phyloP scores from a whole-genome alignment of 352 stramenopile genomes.

The Pythium plurisporium region DNA sequence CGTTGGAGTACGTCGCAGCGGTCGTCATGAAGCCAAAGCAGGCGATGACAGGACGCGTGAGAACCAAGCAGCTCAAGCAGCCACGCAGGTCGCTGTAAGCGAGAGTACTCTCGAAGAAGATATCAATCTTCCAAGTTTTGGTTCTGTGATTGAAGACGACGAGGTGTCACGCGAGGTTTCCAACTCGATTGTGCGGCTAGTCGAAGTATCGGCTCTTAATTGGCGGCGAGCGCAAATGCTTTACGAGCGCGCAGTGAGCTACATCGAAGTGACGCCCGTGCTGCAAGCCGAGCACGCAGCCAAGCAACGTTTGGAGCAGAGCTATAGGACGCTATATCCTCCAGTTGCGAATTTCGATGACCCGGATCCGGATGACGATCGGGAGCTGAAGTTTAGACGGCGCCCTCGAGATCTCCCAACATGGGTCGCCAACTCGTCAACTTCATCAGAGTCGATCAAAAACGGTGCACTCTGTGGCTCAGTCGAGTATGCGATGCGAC shows the following conservation, averaged over 20 bases:
- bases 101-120: constrained; percentile 4
- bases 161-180: constrained; percentile 57
- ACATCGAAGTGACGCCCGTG: constrained; percentile 48
- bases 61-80: neutral
- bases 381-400: constrained; percentile 32
- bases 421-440: constrained; percentile 32
- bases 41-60: neutral
- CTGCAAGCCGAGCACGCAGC: constrained; percentile 40
- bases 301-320: constrained; percentile 42
- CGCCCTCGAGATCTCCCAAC: constrained; percentile 45
- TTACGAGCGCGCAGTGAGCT: constrained; percentile 48
- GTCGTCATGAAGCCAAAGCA: constrained; percentile 7
- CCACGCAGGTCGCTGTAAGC: neutral
- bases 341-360: constrained; percentile 4
- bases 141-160: constrained; percentile 60
- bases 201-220: constrained; percentile 64
- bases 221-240: constrained; percentile 61
- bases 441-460: constrained; percentile 10
- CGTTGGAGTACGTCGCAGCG: constrained; percentile 5
- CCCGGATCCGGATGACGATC: constrained; percentile 11
- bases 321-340: constrained; percentile 57
- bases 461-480: constrained; percentile 58
- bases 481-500: constrained; percentile 62
- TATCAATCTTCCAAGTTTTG: constrained; percentile 31
- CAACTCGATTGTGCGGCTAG: constrained; percentile 44